These are phyloP conservation scores for Phaeosphaeria sp. DNA, from an alignment of 2,329 filamentous ascomycete genomes.

Conservation along the genomic window DNA sequence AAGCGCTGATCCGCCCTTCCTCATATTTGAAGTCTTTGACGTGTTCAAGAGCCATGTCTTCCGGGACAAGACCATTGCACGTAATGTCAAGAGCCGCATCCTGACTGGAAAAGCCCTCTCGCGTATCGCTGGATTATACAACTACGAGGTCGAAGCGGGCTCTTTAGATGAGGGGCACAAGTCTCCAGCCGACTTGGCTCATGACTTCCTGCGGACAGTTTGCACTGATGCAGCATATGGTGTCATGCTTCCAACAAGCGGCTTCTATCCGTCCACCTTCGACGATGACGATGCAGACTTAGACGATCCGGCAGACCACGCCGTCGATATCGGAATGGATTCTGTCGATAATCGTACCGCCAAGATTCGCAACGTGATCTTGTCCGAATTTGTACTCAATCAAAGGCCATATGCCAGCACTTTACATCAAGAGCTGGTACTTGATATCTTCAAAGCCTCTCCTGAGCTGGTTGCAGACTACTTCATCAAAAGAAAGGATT, in stretches of 20 bases:
- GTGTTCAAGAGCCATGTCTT: slow-evolving; percentile 74
- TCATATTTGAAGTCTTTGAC: slow-evolving; percentile 77
- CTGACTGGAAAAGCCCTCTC: slow-evolving; percentile 77
- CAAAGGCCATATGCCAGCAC: slow-evolving; percentile 83
- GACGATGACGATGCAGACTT: slow-evolving; percentile 59
- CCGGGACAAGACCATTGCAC: slow-evolving; percentile 74
- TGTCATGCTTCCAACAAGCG: slow-evolving; percentile 75
- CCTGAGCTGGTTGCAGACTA: slow-evolving; percentile 90
- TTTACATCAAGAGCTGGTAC: slow-evolving; percentile 80
- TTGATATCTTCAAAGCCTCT: slow-evolving; percentile 78
- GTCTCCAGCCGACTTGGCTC: slow-evolving; percentile 71
- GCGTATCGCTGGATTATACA: slow-evolving; percentile 60
- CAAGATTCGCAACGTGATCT: slow-evolving; percentile 77
- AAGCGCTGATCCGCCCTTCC: slow-evolving; percentile 75
- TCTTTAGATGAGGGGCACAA: slow-evolving; percentile 57
- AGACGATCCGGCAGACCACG: slow-evolving; percentile 53
- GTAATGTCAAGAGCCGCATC: slow-evolving; percentile 75
- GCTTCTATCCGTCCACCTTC: slow-evolving; percentile 80
- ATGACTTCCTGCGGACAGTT: slow-evolving; percentile 75
- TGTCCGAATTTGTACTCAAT: slow-evolving; percentile 79
- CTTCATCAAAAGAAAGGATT: slow-evolving; percentile 76
- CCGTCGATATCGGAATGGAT: slow-evolving; percentile 71
- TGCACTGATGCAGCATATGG: slow-evolving; percentile 79
- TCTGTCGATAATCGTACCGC: slow-evolving; percentile 72
- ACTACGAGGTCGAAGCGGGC: slow-evolving; percentile 50